Conservation (phyloP, 164 flowering plant species). For the Dillenia turbinata region DNA sequence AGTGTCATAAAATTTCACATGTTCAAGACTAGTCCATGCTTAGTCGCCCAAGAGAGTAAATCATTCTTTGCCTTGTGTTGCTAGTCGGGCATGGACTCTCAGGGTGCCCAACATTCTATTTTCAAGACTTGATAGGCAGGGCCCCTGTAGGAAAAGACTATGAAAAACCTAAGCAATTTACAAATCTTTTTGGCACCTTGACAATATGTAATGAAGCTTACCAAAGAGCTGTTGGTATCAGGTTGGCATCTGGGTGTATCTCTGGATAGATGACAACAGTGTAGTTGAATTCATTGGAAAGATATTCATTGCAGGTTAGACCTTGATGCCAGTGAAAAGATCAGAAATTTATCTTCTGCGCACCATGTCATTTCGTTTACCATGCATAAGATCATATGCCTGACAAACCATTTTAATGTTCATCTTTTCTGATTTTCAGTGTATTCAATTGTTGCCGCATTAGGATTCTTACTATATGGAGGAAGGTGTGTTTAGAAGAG, state of each 20-base stretch:
- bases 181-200: too few relatives aligned
- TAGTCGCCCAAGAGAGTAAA: too few relatives aligned
- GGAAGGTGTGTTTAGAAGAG: constrained; percentile 57
- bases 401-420: not conserved
- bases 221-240: constrained; percentile 22
- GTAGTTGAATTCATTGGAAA: constrained; percentile 62
- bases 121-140: too few relatives aligned
- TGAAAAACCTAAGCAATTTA: too few relatives aligned
- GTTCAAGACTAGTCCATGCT: too few relatives aligned
- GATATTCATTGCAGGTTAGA: constrained; percentile 83
- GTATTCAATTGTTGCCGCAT: constrained; percentile 75
- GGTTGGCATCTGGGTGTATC: constrained; percentile 82
- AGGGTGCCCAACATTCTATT: too few relatives aligned
- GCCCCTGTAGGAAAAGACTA: too few relatives aligned
- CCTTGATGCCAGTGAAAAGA: not conserved
- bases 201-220: too few relatives aligned
- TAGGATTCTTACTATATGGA: constrained; percentile 84
- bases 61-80: too few relatives aligned
- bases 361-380: not conserved
- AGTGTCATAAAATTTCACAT: too few relatives aligned
- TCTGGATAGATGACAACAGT: constrained; percentile 77
- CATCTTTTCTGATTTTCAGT: constrained; percentile 46
- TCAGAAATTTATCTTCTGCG: not conserved
- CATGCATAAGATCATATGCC: not conserved
- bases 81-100: too few relatives aligned